Evolutionary conservation across 768 basidiomycete species (phyloP).

Genomic region (Roridomyces roridus): DNA sequence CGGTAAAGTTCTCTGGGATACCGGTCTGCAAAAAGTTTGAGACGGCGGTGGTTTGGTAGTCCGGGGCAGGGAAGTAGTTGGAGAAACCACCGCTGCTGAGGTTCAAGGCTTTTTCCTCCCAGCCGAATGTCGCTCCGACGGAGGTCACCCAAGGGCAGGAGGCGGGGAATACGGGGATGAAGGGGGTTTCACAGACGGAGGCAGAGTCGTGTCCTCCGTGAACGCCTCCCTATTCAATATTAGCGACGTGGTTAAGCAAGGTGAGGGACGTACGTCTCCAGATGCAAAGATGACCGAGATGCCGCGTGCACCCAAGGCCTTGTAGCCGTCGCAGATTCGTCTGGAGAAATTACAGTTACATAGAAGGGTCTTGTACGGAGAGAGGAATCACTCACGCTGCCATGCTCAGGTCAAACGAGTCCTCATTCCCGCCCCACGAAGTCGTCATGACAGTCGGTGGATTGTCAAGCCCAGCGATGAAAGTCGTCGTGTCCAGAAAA

Average conservation of each 20-base stretch:
- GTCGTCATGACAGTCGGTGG: constrained; percentile 12
- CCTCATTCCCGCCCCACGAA: constrained; percentile 3
- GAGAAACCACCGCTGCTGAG: constrained; percentile 46
- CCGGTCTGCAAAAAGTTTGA: constrained; percentile 30
- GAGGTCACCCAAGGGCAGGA: constrained; percentile 17
- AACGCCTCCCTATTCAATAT: constrained; percentile 12
- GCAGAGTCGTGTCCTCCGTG: no score
- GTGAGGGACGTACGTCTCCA: constrained; percentile 11
- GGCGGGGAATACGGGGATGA: constrained; percentile 34
- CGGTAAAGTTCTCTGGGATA: constrained; percentile 12
- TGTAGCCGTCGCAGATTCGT: constrained; percentile 10
- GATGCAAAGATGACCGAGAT: constrained; percentile 34
- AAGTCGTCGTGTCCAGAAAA: constrained; percentile 10
- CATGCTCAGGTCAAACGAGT: constrained; percentile 2
- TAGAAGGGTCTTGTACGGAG: no score
- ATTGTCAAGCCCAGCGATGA: constrained; percentile 3
- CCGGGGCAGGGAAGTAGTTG: constrained; percentile 42
- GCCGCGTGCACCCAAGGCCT: constrained; percentile 5
- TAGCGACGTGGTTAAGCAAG: constrained; percentile 9
- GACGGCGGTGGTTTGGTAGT: constrained; percentile 38
- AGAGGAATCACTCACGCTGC: constrained; percentile 15
- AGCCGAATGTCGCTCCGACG: constrained; percentile 13
- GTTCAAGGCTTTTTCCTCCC: constrained; percentile 8
- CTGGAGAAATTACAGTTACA: constrained; percentile 34
- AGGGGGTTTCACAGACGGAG: constrained; percentile 24